phyloP scores from a whole-genome alignment of 768 basidiomycete species.

The Mycena leptocephala region DNA sequence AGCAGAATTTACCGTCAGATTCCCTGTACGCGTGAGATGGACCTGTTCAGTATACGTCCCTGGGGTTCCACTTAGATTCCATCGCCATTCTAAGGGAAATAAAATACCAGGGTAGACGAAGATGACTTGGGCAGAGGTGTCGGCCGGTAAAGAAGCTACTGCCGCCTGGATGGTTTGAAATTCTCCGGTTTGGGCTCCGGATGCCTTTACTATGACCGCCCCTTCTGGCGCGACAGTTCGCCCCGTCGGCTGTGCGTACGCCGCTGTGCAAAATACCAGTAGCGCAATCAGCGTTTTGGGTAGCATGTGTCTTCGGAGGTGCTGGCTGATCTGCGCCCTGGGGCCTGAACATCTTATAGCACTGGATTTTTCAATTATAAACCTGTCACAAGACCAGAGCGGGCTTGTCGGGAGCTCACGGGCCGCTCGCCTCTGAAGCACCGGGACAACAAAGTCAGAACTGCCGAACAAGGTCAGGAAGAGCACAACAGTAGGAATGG shows the following conservation, averaged over 20 bases:
- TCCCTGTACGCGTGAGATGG: slow-evolving; percentile 13
- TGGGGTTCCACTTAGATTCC: background rate
- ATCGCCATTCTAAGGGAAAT: background rate
- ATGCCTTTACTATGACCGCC: slow-evolving; percentile 11
- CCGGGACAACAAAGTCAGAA: background rate
- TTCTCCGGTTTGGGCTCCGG: slow-evolving; percentile 3
- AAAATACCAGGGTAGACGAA: slow-evolving; percentile 21
- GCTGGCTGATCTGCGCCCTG: background rate
- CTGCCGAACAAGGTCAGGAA: no score
- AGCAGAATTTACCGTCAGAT: background rate
- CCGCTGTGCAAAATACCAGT: background rate
- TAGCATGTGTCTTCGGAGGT: background rate
- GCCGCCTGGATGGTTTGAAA: slow-evolving; percentile 15
- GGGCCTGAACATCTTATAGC: background rate
- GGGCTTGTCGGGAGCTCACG: background rate
- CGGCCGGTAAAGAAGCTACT: slow-evolving; percentile 7
- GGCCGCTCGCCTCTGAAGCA: background rate
- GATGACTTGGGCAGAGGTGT: slow-evolving; percentile 2
- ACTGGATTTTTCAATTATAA: no score
- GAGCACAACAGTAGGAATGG: background rate
- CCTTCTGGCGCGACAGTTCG: slow-evolving; percentile 5
- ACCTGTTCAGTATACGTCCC: slow-evolving; percentile 30
- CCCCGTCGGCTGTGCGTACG: background rate
- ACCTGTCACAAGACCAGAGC: background rate
- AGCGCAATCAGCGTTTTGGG: background rate